Conservation (phyloP, 2,329 filamentous ascomycete species). For the Beauveria rudraprayagi region DNA sequence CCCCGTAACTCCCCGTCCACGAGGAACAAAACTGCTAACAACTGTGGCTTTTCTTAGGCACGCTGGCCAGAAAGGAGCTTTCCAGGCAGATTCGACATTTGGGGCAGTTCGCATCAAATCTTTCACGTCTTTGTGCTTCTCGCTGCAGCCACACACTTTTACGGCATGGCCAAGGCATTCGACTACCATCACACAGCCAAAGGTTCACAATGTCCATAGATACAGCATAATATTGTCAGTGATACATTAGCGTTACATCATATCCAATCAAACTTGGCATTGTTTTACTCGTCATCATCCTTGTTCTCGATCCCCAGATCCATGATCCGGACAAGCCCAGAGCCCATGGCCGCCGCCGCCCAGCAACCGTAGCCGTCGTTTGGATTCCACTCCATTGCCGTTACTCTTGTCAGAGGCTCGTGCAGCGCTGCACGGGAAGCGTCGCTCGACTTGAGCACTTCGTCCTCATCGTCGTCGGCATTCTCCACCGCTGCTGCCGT, state of each 20-base stretch:
- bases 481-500: constrained; percentile 19
- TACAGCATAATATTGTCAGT: neutral
- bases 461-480: constrained; percentile 25
- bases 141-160: constrained; percentile 74
- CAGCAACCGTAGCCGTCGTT: constrained; percentile 58
- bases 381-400: constrained; percentile 59
- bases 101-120: constrained; percentile 90
- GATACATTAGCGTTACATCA: neutral
- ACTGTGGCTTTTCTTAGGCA: constrained; percentile 33
- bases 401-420: constrained; percentile 56
- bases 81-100: constrained; percentile 79
- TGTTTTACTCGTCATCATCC: constrained; percentile 10
- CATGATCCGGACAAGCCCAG: constrained; percentile 58
- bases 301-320: constrained; percentile 48
- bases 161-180: constrained; percentile 75
- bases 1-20: neutral
- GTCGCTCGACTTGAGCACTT: constrained; percentile 24
- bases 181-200: constrained; percentile 67
- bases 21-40: constrained; percentile 13
- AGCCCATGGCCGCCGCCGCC: constrained; percentile 59
- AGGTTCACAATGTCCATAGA: constrained; percentile 40
- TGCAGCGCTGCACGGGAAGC: constrained; percentile 43
- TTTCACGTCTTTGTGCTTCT: constrained; percentile 86
- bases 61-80: constrained; percentile 75
- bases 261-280: neutral